phyloP scores from a whole-genome alignment of 768 basidiomycete species.

The Russula brevipes region DNA sequence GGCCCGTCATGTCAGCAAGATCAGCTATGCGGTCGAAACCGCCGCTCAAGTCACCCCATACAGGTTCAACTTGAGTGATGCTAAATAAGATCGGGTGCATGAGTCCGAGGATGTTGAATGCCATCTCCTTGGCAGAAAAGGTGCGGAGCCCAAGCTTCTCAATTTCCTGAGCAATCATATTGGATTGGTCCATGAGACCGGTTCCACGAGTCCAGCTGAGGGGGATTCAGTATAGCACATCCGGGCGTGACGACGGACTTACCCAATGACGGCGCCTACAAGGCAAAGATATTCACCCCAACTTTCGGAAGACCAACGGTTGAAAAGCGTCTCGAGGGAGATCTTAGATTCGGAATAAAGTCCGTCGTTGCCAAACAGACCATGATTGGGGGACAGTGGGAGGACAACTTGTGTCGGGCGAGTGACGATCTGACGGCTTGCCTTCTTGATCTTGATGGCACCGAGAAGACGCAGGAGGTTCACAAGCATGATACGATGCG shows the following conservation, averaged over 20 bases:
- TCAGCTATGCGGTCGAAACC: slow-evolving; percentile 97
- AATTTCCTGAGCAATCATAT: slow-evolving; percentile 89
- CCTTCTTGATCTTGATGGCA: slow-evolving; percentile 97
- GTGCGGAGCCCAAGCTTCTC: slow-evolving; percentile 93
- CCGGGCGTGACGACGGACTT: slow-evolving; percentile 30
- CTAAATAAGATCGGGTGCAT: slow-evolving; percentile 99
- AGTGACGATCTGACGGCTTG: slow-evolving; percentile 92
- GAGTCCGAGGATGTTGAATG: slow-evolving; percentile 97
- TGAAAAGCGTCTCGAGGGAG: slow-evolving; percentile 95
- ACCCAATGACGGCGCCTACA: slow-evolving; percentile 98
- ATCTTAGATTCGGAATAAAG: slow-evolving; percentile 99
- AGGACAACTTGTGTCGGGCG: slow-evolving; percentile 98
- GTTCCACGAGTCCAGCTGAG: slow-evolving; percentile 95
- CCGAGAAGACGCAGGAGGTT: slow-evolving; percentile 95
- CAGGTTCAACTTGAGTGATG: slow-evolving; percentile 98
- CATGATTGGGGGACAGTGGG: slow-evolving; percentile 96
- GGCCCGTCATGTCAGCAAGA: slow-evolving; percentile 83
- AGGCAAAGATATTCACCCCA: slow-evolving; percentile 99
- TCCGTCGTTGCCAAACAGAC: slow-evolving; percentile 95
- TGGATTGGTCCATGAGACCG: slow-evolving; percentile 92
- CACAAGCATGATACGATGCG: slow-evolving; percentile 97
- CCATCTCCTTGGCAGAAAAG: slow-evolving; percentile 99
- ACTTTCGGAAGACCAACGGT: slow-evolving; percentile 95
- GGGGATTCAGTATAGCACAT: slow-evolving; percentile 9
- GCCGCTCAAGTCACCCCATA: slow-evolving; percentile 98